Conservation (phyloP, 768 basidiomycete species). For the Boletus sensibilis region DNA sequence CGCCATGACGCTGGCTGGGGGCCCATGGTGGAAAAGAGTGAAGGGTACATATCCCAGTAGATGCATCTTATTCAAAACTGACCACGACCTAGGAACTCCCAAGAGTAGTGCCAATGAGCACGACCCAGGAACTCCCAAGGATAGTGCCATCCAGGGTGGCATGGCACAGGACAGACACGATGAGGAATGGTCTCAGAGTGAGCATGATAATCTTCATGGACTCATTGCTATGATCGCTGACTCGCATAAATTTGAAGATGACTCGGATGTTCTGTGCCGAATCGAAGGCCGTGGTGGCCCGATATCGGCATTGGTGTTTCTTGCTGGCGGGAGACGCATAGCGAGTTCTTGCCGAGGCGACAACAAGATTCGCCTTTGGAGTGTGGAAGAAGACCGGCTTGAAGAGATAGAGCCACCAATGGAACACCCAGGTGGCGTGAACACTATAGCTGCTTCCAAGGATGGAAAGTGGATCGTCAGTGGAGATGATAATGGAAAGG, state of each 20-base stretch:
- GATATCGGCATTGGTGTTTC: constrained; percentile 1
- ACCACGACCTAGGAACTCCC: not conserved
- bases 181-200: not conserved
- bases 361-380: not conserved
- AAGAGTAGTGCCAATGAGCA: not conserved
- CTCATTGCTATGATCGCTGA: not conserved
- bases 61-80: too few relatives aligned
- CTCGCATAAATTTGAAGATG: not conserved
- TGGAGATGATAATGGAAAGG: constrained; percentile 6
- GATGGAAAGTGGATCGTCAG: constrained; percentile 11
- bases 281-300: not conserved
- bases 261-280: not conserved
- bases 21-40: too few relatives aligned
- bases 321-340: not conserved
- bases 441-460: constrained; percentile 1
- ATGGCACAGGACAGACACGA: not conserved
- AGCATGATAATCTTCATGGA: not conserved
- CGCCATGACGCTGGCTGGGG: too few relatives aligned
- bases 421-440: not conserved
- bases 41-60: too few relatives aligned
- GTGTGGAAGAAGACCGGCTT: not conserved
- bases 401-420: not conserved
- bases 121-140: not conserved
- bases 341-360: not conserved
- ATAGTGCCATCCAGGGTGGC: not conserved